phyloP scores from a whole-genome alignment of 1,284 basidiomycete species.

The Cryptococcus floricola region DNA sequence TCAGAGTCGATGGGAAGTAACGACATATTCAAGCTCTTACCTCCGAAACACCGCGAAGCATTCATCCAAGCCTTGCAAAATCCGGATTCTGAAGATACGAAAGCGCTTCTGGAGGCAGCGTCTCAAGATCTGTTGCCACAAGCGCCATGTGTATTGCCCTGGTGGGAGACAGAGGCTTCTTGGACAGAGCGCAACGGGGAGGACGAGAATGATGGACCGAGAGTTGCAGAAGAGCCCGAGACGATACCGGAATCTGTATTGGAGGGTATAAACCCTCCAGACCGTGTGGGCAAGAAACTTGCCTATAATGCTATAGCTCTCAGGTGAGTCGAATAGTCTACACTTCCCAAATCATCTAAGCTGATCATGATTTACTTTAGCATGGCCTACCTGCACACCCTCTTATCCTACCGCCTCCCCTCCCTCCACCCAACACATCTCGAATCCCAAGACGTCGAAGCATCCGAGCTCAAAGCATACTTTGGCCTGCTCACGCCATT shows the following conservation, averaged over 20 bases:
- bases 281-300: conserved; percentile 23
- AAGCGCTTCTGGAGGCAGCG: conserved; percentile 33
- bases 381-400: conserved; percentile 40
- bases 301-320: conserved; percentile 42
- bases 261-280: conserved; percentile 12
- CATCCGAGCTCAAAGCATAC: conserved; percentile 22
- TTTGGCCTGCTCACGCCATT: conserved; percentile 33
- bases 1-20: conserved; percentile 46
- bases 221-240: conserved; percentile 4
- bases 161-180: conserved; percentile 25
- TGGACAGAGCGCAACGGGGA: conserved; percentile 2
- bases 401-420: conserved; percentile 36
- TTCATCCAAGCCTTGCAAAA: conserved; percentile 40
- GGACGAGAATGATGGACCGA: background rate
- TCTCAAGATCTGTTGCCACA: conserved; percentile 12
- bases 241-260: conserved; percentile 6
- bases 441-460: background rate
- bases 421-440: conserved; percentile 22
- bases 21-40: conserved; percentile 42
- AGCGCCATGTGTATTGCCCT: conserved; percentile 19
- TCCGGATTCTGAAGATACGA: conserved; percentile 36
- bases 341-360: background rate
- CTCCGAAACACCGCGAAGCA: conserved; percentile 36
- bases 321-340: conserved; percentile 24
- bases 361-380: conserved; percentile 16